A percentile compares a stretch with the other conserved stretches of the same genome.
Conservation (phyloP, 2,329 filamentous ascomycete species). For the Curvularia eragrostidis region DNA sequence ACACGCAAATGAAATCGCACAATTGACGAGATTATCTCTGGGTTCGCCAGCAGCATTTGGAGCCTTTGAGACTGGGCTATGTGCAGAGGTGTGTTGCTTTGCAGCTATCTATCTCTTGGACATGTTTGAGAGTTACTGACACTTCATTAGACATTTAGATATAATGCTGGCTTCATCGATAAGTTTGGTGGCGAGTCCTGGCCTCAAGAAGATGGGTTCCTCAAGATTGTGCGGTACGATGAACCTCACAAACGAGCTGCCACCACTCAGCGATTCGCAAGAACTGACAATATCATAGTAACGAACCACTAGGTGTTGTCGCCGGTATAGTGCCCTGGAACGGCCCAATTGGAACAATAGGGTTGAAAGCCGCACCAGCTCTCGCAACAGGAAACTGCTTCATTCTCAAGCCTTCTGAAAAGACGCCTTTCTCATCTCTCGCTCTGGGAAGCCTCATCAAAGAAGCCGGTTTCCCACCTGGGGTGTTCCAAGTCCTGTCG, state of each 20-base stretch:
- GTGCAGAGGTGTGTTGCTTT: constrained; percentile 38
- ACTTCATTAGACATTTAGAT: constrained; percentile 37
- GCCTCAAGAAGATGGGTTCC: constrained; percentile 57
- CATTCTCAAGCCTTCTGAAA: constrained; percentile 48
- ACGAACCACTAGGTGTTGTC: constrained; percentile 53
- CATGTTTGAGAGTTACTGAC: constrained; percentile 17
- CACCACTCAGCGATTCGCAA: too few species aligned
- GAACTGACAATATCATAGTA: constrained; percentile 14
- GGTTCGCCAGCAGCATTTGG: constrained; percentile 56
- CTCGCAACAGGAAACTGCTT: constrained; percentile 48
- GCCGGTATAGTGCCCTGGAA: constrained; percentile 55
- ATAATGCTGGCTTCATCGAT: constrained; percentile 47
- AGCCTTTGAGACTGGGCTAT: constrained; percentile 52
- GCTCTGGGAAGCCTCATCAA: constrained; percentile 45
- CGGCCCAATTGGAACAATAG: constrained; percentile 49
- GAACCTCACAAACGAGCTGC: neutral
- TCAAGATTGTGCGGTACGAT: constrained; percentile 45
- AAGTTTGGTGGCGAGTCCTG: constrained; percentile 46
- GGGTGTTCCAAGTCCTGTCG: constrained; percentile 51
- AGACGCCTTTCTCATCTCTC: constrained; percentile 45
- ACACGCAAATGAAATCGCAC: constrained; percentile 32
- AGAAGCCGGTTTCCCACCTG: constrained; percentile 50
- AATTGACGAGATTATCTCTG: constrained; percentile 54
- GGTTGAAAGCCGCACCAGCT: constrained; percentile 47
- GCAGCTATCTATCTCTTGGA: neutral